phyloP scores from a whole-genome alignment of 495 filamentous ascomycete genomes.

The Glonium stellatum region DNA sequence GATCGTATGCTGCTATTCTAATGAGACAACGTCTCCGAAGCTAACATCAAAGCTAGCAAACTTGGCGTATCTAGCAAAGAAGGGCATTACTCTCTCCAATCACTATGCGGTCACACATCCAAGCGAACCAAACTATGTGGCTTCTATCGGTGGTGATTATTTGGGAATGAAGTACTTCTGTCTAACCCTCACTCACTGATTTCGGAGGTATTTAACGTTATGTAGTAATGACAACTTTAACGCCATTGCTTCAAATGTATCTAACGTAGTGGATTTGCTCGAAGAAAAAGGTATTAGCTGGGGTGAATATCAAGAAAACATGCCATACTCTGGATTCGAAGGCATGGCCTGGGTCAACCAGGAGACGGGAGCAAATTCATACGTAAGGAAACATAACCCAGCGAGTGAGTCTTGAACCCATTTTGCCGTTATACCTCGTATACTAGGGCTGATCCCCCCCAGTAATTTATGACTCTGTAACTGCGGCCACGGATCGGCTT shows the following conservation, averaged over 20 bases:
- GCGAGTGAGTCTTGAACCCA: conserved; percentile 23
- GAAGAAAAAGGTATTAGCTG: conserved; percentile 33
- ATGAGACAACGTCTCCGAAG: no score
- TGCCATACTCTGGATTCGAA: conserved; percentile 36
- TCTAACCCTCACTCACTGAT: no score
- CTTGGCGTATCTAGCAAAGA: conserved; percentile 30
- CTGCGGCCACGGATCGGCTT: no score
- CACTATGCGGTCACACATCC: conserved; percentile 52
- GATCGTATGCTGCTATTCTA: no score
- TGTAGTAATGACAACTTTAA: conserved; percentile 33
- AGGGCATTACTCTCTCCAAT: conserved; percentile 32
- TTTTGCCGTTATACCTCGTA: no score
- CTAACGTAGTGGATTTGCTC: conserved; percentile 33
- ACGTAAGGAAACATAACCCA: conserved; percentile 37
- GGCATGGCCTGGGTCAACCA: conserved; percentile 34
- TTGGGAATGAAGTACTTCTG: conserved; percentile 35
- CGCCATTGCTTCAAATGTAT: conserved; percentile 30
- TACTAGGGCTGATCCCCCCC: no score
- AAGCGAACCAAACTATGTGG: conserved; percentile 34
- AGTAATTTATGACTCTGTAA: no score
- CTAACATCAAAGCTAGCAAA: conserved; percentile 12
- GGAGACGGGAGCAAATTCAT: conserved; percentile 34
- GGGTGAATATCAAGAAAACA: conserved; percentile 35
- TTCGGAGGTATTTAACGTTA: no score
- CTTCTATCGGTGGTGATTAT: conserved; percentile 31